Evolutionary conservation across 768 basidiomycete genomes (phyloP).

Genomic region (Suillus weaverae): DNA sequence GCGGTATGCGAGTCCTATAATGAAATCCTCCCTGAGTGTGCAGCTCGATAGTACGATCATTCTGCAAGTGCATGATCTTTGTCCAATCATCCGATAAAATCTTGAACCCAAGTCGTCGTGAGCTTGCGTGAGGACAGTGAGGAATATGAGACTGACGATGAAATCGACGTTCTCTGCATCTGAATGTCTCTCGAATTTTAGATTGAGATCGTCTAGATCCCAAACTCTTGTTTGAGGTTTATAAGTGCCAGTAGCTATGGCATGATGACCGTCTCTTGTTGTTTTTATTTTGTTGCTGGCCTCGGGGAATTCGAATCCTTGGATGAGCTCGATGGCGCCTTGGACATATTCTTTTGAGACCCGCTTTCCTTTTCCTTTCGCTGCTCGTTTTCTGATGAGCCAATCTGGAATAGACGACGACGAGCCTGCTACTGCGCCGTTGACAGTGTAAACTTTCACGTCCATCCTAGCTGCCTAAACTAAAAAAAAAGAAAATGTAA

Average conservation of each 20-base stretch:
- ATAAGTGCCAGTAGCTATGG: slow-evolving; percentile 93
- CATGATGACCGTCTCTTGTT: slow-evolving; percentile 90
- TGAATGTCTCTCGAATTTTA: slow-evolving; percentile 95
- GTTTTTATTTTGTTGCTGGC: slow-evolving; percentile 90
- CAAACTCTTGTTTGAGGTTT: slow-evolving; percentile 97
- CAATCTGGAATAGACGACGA: slow-evolving; percentile 94
- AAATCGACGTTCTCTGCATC: slow-evolving; percentile 99
- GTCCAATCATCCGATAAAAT: slow-evolving; percentile 98
- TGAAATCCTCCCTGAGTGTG: slow-evolving; percentile 94
- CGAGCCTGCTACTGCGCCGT: slow-evolving; percentile 84
- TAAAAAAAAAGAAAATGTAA: neutral
- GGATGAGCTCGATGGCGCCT: slow-evolving; percentile 86
- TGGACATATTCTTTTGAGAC: slow-evolving; percentile 72
- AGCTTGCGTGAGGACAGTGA: neutral
- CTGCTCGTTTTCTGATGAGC: slow-evolving; percentile 72
- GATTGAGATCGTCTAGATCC: slow-evolving; percentile 88
- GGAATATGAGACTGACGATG: slow-evolving; percentile 54
- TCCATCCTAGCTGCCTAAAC: slow-evolving; percentile 14
- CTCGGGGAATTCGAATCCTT: slow-evolving; percentile 97
- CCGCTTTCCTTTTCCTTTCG: slow-evolving; percentile 64
- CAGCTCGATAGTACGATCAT: slow-evolving; percentile 90
- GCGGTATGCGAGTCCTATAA: slow-evolving; percentile 91
- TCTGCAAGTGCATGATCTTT: slow-evolving; percentile 94
- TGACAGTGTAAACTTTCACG: slow-evolving; percentile 93
- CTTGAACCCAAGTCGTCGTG: slow-evolving; percentile 39